Evolutionary conservation across 192 early-diverging fungal genomes (phyloP), one percentile per base, ranked within the genome.

Genomic region (Backusella sp.): DNA sequence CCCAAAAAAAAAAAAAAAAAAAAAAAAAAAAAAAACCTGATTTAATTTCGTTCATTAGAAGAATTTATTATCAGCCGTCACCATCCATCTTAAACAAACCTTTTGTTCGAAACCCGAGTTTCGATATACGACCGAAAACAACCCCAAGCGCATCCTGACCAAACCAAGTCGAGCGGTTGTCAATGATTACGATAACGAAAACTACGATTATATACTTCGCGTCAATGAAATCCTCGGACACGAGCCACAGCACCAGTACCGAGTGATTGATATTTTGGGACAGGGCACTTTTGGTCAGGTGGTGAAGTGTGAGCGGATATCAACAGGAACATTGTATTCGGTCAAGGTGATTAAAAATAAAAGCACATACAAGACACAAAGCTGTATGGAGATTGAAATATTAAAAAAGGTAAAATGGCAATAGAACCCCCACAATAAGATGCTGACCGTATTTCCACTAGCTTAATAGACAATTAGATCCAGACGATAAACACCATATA

Each of bases 301-400:
- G 6, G 97, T 96, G 39, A 97, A 96, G 79, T 98, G 97, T 78
- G 90, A 93, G 67, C 94, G 97, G 71, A 80, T 97, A 36, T 94
- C 92, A 79, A 97, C 97, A 19, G 90, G 93, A 80, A 94, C 95
- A 66, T 79, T 92, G 26, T 92, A 96, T 32, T 97, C 96, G 36
- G 91, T 98, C 53, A 99, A 99, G 83, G 94, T 99, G 28, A 97
- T 99, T 73, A 99, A 99, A 78, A 99, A 99, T 86, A 97, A 97
- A 84, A 87, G 91, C 1, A 96, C 98, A 12, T 99, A 98, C 81
- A 96, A 94, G 83, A 94, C 94, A 82, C 98, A 99, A 82, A 95
- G 94, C 79, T 86, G 95, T 82, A 91, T 97, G 86, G 98, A 99
- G 85, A 95, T 98, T 6, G 91, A 93, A n/a, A 97, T 99, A 73